Evolutionary conservation across 768 basidiomycete species (phyloP).

Genomic region (Lyophyllum atratum): DNA sequence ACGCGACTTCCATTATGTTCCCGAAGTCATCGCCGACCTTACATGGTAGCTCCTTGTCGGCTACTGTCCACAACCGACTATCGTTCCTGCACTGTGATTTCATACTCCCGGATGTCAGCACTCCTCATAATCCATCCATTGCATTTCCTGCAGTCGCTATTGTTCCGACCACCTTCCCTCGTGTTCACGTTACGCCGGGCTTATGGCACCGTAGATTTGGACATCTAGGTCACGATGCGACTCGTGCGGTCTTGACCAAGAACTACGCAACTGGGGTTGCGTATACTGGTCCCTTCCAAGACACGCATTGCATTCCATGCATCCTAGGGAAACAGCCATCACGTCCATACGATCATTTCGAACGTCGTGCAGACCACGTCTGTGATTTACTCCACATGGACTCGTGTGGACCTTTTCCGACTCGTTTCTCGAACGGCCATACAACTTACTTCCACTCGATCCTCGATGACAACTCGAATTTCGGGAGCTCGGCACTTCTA

Average conservation of each 20-base stretch:
- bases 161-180: neutral
- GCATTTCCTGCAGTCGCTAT: neutral
- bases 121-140: neutral
- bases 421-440: slow-evolving; percentile 11
- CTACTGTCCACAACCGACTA: neutral
- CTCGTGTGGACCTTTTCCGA: slow-evolving; percentile 20
- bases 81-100: slow-evolving; percentile 2
- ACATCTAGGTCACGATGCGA: neutral
- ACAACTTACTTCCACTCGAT: slow-evolving; percentile 4
- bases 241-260: slow-evolving; percentile 1
- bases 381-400: slow-evolving; percentile 7
- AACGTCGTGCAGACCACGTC: neutral
- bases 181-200: neutral
- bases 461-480: slow-evolving; percentile 20
- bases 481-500: slow-evolving; percentile 10
- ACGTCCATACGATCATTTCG: neutral
- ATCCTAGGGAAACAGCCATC: slow-evolving; percentile 5
- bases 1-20: slow-evolving; percentile 2
- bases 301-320: slow-evolving; percentile 3
- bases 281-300: neutral
- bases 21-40: neutral
- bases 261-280: neutral
- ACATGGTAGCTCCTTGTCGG: neutral
- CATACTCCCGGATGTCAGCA: neutral
- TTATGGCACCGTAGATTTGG: slow-evolving; percentile 2